Base-by-base conservation (phyloP, 2,329 filamentous ascomycete genomes). In the Stylonectria norvegica region DNA sequence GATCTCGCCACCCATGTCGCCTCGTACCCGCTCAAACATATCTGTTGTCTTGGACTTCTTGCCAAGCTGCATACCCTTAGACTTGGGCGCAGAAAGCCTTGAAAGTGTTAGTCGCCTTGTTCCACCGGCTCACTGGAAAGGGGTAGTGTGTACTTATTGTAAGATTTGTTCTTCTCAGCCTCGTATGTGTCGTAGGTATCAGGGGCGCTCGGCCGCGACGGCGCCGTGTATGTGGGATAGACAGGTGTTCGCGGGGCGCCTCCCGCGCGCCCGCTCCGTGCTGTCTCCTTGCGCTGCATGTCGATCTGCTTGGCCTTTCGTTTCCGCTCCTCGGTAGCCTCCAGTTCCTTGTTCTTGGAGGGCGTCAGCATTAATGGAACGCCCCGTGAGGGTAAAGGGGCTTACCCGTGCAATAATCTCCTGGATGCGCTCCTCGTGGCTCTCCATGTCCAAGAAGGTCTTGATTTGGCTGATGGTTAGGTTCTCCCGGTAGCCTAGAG, bases 401-500 rank as follows among this genome's bases (percentile, higher is more conserved):
- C 75, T 48, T 80, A 91, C 86, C 64, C 89, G 78, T 48, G 89
- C 89, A 61, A 96, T 96, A 49, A 96, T 98, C 63, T 96, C 93
- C 67, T 98, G 93, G 55, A 98, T 97, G 62, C 93, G 83, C 76
- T 98, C 93, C 69, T 98, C 94, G 61, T 98, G 93, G 67, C 86
- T 93, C 68, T 98, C 93, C 93, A 98, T 98, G 62, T 97, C 94
- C 55, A 98, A 69, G 75, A 98, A 98, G 3, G 93, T 96, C 78
- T 94, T 96, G 74, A 98, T 98, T 70, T 98, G 94, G 68, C 83
- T 88, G 58, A 98, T 80, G 17, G 91, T 94, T 55, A 98, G 72
- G 67, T 98, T 98, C 72, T 98, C 93, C 60, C 93, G 73, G 70
- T 98, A 97, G 10, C 93, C 93, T 49, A 95, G 75, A 1, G 91